Evolutionary conservation across 2,329 filamentous ascomycete genomes (phyloP), one percentile per base, ranked within the genome.

Genomic region (Passalora sequoiae): DNA sequence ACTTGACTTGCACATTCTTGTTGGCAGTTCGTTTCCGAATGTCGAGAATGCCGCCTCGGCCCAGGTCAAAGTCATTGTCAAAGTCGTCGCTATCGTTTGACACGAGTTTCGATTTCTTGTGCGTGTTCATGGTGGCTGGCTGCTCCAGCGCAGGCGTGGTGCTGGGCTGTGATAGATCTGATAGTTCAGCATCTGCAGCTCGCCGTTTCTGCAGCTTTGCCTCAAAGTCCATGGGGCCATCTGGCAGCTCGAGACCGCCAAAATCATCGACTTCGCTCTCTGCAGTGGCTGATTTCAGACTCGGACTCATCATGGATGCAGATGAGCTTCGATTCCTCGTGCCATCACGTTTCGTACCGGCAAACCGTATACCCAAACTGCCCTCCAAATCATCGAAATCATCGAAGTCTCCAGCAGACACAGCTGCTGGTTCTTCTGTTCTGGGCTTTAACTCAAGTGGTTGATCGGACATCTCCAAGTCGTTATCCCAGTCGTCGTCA

Each of bases 251-350:
- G 10, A 98, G 75, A n/a, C 91, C 91, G 48, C 92, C 86, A 47
- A 97, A 77, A 5, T 86, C 84, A 64, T 97, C 91, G 55, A 95
- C 89, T 61, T 96, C 91, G 60, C 89, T 97, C 69, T 96, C 92
- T 1, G 89, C 95, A 56, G 94, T 81, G 51, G 86, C 92, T 65
- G 91, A 97, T 15, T 89, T 86, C 43, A 94, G 78, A 63, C 89
- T 97, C 10, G 92, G 91, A 61, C 91, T 97, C 64, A 96, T 77
- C 20, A 87, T 86, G 28, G 89, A 95, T 25, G 84, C 81, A 13
- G 88, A 91, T 1, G 89, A 95, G 69, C 87, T 92, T 58, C 87
- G 81, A 58, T 82, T 81, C 37, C 87, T 80, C n/a, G 75, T 43
- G 19, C 48, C 77, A 59, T 91, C 87, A 57, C 87, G 81, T 53